Conservation (phyloP, 1,284 basidiomycete species). For the Bjerkandera adusta region DNA sequence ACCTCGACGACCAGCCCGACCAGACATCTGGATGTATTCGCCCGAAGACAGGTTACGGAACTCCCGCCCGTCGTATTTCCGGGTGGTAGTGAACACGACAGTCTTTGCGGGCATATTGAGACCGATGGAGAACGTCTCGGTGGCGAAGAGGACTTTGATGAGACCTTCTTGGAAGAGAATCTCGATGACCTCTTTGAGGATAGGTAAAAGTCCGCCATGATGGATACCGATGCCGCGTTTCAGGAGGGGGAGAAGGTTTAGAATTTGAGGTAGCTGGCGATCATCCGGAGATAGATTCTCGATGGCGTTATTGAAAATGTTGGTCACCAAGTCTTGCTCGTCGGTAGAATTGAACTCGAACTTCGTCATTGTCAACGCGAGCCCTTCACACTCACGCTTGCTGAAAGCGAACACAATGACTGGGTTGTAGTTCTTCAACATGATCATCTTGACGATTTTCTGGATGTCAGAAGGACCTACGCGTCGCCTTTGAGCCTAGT, state of each 20-base stretch:
- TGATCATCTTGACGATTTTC: slow-evolving; percentile 99
- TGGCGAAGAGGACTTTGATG: slow-evolving; percentile 98
- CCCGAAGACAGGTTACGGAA: slow-evolving; percentile 89
- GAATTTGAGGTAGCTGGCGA: slow-evolving; percentile 90
- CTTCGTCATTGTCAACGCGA: slow-evolving; percentile 92
- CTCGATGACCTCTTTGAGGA: slow-evolving; percentile 99
- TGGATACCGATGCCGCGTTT: slow-evolving; percentile 98
- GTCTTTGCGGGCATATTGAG: slow-evolving; percentile 99
- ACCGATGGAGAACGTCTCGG: slow-evolving; percentile 99
- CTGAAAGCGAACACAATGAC: slow-evolving; percentile 99
- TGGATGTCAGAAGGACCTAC: slow-evolving; percentile 91
- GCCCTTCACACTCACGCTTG: slow-evolving; percentile 95
- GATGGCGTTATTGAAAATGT: slow-evolving; percentile 95
- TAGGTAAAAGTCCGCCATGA: slow-evolving; percentile 96
- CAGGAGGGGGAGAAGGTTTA: slow-evolving; percentile 89
- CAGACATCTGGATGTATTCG: slow-evolving; percentile 99
- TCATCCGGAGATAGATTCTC: slow-evolving; percentile 88
- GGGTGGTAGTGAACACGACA: slow-evolving; percentile 94
- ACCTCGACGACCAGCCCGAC: slow-evolving; percentile 95
- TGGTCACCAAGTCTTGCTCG: slow-evolving; percentile 86
- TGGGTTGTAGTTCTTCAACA: slow-evolving; percentile 97
- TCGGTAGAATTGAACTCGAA: slow-evolving; percentile 95
- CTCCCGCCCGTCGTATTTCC: slow-evolving; percentile 96
- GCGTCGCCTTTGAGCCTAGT: background rate
- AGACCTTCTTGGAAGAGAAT: slow-evolving; percentile 99